Conservation (phyloP, 306 rosid species). For the Quercus suber region DNA sequence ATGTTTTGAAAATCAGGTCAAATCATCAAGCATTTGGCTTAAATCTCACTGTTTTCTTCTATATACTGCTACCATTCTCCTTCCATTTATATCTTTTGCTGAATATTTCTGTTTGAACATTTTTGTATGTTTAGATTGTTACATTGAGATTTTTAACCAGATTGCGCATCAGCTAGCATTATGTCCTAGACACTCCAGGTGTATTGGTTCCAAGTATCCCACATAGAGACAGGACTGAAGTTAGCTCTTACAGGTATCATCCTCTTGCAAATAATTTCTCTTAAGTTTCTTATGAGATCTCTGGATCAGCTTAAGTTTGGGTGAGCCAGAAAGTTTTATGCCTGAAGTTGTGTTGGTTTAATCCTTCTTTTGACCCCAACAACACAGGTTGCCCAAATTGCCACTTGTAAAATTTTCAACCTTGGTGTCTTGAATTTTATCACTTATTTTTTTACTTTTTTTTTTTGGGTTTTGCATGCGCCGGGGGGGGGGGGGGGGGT, state of each 20-base stretch:
- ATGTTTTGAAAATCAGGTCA: background rate
- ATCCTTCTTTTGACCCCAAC: background rate
- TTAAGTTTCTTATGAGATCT: background rate
- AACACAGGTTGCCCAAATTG: background rate
- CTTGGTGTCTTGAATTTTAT: background rate
- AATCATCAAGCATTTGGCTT: background rate
- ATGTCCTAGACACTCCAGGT: constrained; percentile 92
- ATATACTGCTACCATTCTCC: background rate
- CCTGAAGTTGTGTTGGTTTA: background rate
- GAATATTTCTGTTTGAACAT: background rate
- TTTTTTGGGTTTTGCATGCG: too few relatives aligned
- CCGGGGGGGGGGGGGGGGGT: background rate
- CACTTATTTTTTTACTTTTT: background rate
- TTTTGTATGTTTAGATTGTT: background rate
- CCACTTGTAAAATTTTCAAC: background rate
- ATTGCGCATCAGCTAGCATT: constrained; percentile 91
- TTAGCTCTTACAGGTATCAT: constrained; percentile 85
- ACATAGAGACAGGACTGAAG: constrained; percentile 86
- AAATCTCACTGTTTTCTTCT: background rate
- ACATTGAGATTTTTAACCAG: constrained; percentile 38
- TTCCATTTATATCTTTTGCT: background rate
- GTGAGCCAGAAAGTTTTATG: background rate
- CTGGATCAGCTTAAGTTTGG: background rate
- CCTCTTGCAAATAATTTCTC: background rate
- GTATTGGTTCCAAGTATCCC: constrained; percentile 90